Conservation (phyloP, 352 stramenopile genomes). For the Globisporangium yorkense region DNA sequence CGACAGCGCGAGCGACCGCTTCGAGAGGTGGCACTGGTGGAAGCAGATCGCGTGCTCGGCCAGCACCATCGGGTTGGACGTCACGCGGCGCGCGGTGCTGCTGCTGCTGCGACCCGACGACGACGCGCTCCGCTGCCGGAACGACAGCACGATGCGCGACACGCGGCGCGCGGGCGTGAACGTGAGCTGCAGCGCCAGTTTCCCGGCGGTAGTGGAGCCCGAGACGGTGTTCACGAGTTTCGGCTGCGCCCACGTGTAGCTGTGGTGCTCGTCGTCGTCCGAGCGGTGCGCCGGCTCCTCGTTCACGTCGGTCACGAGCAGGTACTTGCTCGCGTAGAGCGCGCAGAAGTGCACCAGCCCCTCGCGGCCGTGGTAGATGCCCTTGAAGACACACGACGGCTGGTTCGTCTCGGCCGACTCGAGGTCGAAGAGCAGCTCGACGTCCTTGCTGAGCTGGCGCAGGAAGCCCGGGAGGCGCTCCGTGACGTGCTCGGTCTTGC, state of each 20-base stretch:
- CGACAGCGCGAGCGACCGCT: constrained; percentile 75
- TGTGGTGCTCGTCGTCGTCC: constrained; percentile 74
- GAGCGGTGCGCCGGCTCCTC: constrained; percentile 44
- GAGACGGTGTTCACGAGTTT: constrained; percentile 72
- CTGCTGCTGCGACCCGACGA: constrained; percentile 8
- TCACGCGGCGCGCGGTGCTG: constrained; percentile 45
- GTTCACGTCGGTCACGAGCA: constrained; percentile 46
- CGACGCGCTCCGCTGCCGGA: constrained; percentile 54
- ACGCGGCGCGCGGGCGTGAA: constrained; percentile 79
- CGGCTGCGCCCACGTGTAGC: constrained; percentile 47
- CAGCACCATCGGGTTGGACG: constrained; percentile 69
- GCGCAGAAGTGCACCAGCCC: constrained; percentile 79
- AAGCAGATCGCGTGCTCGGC: constrained; percentile 75
- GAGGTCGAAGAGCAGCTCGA: constrained; percentile 80
- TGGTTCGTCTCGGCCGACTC: constrained; percentile 68
- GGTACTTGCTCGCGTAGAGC: constrained; percentile 78
- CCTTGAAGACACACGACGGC: constrained; percentile 83
- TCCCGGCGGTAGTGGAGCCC: constrained; percentile 64
- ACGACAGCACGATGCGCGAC: constrained; percentile 80
- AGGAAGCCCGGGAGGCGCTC: constrained; percentile 61
- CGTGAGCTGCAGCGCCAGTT: constrained; percentile 73
- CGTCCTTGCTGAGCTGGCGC: constrained; percentile 81
- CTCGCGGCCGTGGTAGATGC: constrained; percentile 82
- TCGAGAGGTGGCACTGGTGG: constrained; percentile 77
- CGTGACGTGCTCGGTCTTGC: constrained; percentile 34